Percentiles rank a stretch among this genome's conserved stretches.
Evolutionary conservation across 768 basidiomycete genomes (phyloP).

Genomic region (Tylopilus sp.): DNA sequence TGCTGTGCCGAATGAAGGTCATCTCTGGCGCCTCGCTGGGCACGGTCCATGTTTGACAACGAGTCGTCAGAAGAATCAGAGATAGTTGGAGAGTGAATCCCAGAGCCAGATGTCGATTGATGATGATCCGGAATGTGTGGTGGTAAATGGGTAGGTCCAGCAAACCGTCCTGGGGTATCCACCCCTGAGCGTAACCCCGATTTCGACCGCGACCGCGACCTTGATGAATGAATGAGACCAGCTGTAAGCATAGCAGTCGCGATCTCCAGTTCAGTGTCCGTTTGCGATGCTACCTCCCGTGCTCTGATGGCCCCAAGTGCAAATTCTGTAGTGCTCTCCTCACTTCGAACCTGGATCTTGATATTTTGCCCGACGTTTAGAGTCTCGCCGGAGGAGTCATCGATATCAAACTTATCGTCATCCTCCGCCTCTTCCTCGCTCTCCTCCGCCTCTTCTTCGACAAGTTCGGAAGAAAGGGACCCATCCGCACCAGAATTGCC

Average conservation of each 20-base stretch:
- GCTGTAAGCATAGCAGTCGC: slow-evolving; percentile 34
- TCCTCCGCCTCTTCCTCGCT: slow-evolving; percentile 45
- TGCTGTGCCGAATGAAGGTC: slow-evolving; percentile 43
- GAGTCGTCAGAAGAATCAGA: slow-evolving; percentile 41
- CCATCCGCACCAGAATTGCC: slow-evolving; percentile 6
- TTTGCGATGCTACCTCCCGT: slow-evolving; percentile 23
- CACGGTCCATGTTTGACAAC: slow-evolving; percentile 32
- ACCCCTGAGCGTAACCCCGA: slow-evolving; percentile 53
- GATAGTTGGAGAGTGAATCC: slow-evolving; percentile 32
- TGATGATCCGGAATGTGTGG: slow-evolving; percentile 29
- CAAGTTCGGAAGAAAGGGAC: slow-evolving; percentile 16
- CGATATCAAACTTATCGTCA: slow-evolving; percentile 88
- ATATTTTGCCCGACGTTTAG: slow-evolving; percentile 11
- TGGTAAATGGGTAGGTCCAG: slow-evolving; percentile 48
- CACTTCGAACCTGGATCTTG: slow-evolving; percentile 6
- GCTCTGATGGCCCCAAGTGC: slow-evolving; percentile 29
- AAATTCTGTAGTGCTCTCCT: slow-evolving; percentile 13
- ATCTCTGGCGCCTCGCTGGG: slow-evolving; percentile 50
- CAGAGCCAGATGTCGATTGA: slow-evolving; percentile 30
- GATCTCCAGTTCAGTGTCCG: slow-evolving; percentile 28
- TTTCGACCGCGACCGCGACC: slow-evolving; percentile 33
- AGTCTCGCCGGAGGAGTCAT: slow-evolving; percentile 74
- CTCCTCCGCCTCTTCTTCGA: slow-evolving; percentile 44
- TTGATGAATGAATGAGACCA: slow-evolving; percentile 24
- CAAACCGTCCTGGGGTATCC: slow-evolving; percentile 61